Base-by-base conservation (phyloP, 2,329 filamentous ascomycete genomes). In the Aspergillus eucalypticola region DNA sequence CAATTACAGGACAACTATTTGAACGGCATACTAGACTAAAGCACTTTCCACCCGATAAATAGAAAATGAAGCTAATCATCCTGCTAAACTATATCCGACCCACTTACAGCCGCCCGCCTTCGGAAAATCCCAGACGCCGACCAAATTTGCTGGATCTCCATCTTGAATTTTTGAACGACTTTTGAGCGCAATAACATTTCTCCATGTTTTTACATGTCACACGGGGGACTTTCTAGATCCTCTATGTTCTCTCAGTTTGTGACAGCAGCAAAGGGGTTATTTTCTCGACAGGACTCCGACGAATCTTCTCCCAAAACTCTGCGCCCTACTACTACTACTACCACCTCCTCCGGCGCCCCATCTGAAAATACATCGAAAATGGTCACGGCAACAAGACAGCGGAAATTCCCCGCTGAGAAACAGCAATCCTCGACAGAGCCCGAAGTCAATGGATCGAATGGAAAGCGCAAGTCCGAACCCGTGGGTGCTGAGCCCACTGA, bases 181-280 rank as follows among this genome's bases (percentile, higher is more conserved):
- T 56, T 58, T 62, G 53, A 35, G 49, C 64, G 62, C 64, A 63
- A 60, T 58, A 64, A 65, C 52, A 59, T 66, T 66, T 62, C 59
- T 63, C 57, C 65, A 58, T 51, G 49, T 41, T 13, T 38, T 48
- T 53, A 25, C 39, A 35, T 58, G 39, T 46, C 50, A 38, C 29
- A 53, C 50, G 50, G 50, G 32, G 29, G 42, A 25, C 52, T 46
- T 29, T 54, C 52, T 56, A n/a, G 32, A 56, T 54, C 56, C 67
- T 72, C 67, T 75, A 78, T 79, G 77, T 77, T 79, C 60, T 74
- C 76, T 51, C 71, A 78, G 38, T 46, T 79, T 56, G 71, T 78
- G 55, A 78, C 74, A 53, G 75, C 75, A 62, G 77, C 77, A 61
- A 77, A 76, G 67, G 75, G 76, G 66, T 63, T 79, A 64, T 77